Evolutionary conservation across 345 rosid species (phyloP).

Genomic region (Diplotaxis tenuifolia): DNA sequence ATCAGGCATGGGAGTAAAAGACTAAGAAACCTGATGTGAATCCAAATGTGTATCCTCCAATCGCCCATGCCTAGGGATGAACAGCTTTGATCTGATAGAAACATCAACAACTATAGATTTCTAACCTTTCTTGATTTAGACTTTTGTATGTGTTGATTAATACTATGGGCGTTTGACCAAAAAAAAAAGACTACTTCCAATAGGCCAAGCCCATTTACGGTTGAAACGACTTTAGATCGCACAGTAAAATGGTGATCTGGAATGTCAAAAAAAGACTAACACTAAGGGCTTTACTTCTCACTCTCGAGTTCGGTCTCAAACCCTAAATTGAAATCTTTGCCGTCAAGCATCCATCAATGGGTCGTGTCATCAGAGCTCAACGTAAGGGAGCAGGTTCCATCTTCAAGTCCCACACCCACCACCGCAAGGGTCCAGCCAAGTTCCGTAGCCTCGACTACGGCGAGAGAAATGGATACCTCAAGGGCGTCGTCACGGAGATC

Average conservation of each 20-base stretch:
- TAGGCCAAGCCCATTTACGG: slow-evolving; percentile 19
- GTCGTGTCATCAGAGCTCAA: slow-evolving; percentile 75
- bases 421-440: slow-evolving; percentile 74
- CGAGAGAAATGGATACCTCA: slow-evolving; percentile 65
- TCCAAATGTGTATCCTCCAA: no score
- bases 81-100: not conserved
- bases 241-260: not conserved
- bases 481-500: slow-evolving; percentile 64
- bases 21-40: no score
- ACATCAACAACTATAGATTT: not conserved
- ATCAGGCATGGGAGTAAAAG: no score
- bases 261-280: no score
- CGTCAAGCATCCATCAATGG: slow-evolving; percentile 46
- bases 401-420: slow-evolving; percentile 73
- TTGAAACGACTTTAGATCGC: not conserved
- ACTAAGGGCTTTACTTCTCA: not conserved
- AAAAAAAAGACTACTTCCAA: no score
- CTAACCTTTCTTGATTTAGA: not conserved
- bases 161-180: no score
- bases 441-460: slow-evolving; percentile 72
- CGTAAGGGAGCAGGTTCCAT: slow-evolving; percentile 79
- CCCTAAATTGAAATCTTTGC: slow-evolving; percentile 11
- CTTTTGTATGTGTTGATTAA: no score
- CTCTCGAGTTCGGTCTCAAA: slow-evolving; percentile 5
- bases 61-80: no score